phyloP scores from a whole-genome alignment of 164 flowering plant species.

The Malania oleifera region DNA sequence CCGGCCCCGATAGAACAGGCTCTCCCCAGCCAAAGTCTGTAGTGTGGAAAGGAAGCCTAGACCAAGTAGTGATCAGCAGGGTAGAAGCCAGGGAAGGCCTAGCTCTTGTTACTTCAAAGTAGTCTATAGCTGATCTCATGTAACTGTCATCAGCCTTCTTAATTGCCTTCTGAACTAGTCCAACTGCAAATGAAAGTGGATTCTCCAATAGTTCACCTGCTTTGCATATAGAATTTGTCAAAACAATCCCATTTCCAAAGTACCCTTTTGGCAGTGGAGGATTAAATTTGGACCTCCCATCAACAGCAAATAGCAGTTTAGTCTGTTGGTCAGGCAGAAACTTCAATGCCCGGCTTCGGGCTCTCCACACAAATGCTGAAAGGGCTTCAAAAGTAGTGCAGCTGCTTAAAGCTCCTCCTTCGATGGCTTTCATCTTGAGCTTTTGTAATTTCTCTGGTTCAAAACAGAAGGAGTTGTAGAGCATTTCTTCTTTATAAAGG shows the following conservation, averaged over 20 bases:
- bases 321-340: slow-evolving; percentile 32
- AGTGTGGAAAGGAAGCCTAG: slow-evolving; percentile 18
- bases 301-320: slow-evolving; percentile 44
- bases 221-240: slow-evolving; percentile 10
- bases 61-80: slow-evolving; percentile 28
- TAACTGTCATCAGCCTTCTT: slow-evolving; percentile 30
- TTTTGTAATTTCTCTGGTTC: slow-evolving; percentile 22
- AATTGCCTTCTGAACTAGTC: slow-evolving; percentile 32
- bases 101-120: slow-evolving; percentile 29
- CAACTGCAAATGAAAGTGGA: slow-evolving; percentile 15
- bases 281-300: slow-evolving; percentile 32
- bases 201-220: slow-evolving; percentile 21
- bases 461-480: slow-evolving; percentile 26
- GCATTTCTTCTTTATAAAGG: slow-evolving; percentile 13
- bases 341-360: slow-evolving; percentile 28
- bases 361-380: slow-evolving; percentile 41
- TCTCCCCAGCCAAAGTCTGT: slow-evolving; percentile 34
- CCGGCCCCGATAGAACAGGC: slow-evolving; percentile 21
- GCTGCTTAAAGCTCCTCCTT: background rate
- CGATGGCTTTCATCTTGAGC: slow-evolving; percentile 21
- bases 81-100: slow-evolving; percentile 14
- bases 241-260: slow-evolving; percentile 46
- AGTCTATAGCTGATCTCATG: slow-evolving; percentile 48
- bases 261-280: slow-evolving; percentile 43
- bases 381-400: slow-evolving; percentile 36